Percentiles rank a stretch among this genome's conserved stretches.
Conservation (phyloP, 768 basidiomycete species). For the Hysterangium stoloniferum region DNA sequence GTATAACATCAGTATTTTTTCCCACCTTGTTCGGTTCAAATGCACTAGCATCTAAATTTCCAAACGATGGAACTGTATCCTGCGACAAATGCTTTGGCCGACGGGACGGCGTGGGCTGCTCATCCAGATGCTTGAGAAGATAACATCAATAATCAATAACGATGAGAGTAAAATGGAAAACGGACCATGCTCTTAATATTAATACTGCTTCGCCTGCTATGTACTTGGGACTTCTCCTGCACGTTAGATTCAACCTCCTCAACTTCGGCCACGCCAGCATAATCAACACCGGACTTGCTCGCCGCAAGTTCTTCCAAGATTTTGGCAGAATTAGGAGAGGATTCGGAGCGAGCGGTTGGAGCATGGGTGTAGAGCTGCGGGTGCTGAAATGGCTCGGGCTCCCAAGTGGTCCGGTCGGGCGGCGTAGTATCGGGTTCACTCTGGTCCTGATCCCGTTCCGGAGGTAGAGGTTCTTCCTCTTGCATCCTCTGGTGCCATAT, state of each 20-base stretch:
- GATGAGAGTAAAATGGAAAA: neutral
- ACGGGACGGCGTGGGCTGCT: slow-evolving; percentile 3
- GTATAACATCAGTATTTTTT: neutral
- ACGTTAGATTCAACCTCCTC: slow-evolving; percentile 10
- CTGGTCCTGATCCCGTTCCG: slow-evolving; percentile 9
- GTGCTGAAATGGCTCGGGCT: neutral
- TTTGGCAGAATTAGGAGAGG: slow-evolving; percentile 10
- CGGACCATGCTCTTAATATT: neutral
- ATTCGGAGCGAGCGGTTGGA: slow-evolving; percentile 1
- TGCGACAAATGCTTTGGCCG: slow-evolving; percentile 8
- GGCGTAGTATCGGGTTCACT: slow-evolving; percentile 8
- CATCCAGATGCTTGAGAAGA: neutral
- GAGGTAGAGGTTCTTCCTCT: slow-evolving; percentile 10
- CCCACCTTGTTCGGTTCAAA: neutral
- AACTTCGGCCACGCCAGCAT: slow-evolving; percentile 6
- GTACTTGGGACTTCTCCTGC: slow-evolving; percentile 6
- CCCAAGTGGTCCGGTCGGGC: neutral
- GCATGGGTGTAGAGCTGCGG: slow-evolving; percentile 1
- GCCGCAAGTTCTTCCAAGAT: slow-evolving; percentile 10
- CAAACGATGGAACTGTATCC: slow-evolving; percentile 9
- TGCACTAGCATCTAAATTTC: slow-evolving; percentile 3
- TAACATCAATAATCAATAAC: too few species aligned
- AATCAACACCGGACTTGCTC: slow-evolving; percentile 12
- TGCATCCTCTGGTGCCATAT: slow-evolving; percentile 12
- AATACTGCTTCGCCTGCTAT: slow-evolving; percentile 9